Base-by-base conservation (phyloP, 768 basidiomycete species). In the Amanita rubescens region DNA sequence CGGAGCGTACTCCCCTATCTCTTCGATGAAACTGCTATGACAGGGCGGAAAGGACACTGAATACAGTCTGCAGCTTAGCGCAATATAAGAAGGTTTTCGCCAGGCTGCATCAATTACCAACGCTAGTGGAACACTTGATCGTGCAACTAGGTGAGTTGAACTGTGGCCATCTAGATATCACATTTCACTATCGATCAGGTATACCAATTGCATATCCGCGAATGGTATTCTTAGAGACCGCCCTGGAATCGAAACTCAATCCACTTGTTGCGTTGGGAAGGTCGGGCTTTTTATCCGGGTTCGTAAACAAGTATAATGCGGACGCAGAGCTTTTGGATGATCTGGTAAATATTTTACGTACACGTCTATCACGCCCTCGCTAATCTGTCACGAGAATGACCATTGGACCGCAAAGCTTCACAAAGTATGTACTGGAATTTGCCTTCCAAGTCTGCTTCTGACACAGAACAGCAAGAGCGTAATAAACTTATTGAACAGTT, bases 251-350 rank as follows among this genome's bases (percentile, higher is more conserved):
- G 27, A 93, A 87, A 67, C 74, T 86, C 47, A 97, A 97, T 65
- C 94, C 94, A 1, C 69, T 97, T 41, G 79, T 86, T 34, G 77
- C 83, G 3, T 73, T 97, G 7, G 88, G 86, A 7, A 78, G 81
- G 63, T 71, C 72, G 39, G 87, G 88, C 8, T 72, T 87, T 17
- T 65, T 92, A 39, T 78, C 79, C 27, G 86, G 90, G 11, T 88
- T 94, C 60, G 84, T 90, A 30, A 92, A 94, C 64, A 88, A 90
- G 64, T 94, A 93, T 68, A 93, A 94, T 66, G 80, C 80, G n/a
- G 89, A 90, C 41, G 89, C 94, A 0, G 96, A 98, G 68, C 70
- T 99, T 25, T 76, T 97, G 52, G 95, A 98, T 68, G 95, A 99
- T 70, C 72, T 94, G 68, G 88, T 87, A 57, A 32, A 76, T 62